Base-by-base conservation (phyloP, 768 basidiomycete genomes). In the Floccularia luteovirens region DNA sequence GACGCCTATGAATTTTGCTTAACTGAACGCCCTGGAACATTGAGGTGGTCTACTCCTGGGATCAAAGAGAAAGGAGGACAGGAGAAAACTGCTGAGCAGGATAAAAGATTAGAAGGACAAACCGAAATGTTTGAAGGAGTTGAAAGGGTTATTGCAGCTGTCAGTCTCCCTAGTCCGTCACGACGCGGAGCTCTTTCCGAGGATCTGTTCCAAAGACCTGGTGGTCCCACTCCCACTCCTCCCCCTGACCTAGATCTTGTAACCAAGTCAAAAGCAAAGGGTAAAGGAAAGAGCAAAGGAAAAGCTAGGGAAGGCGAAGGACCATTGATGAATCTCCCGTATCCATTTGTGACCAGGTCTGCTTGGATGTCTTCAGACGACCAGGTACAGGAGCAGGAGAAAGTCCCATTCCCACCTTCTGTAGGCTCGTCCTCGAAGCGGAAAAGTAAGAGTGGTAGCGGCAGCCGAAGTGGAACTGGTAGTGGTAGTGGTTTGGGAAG, bases 1-100 rank as follows among this genome's bases (percentile, higher is more conserved):
- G 86, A 87, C 40, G 82, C 83, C 0, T 90, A 77, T 52, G 85
- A 91, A 47, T 83, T 91, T 48, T 93, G 91, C 53, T 59, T 75
- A 21, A 66, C 62, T 5, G 51, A 59, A 3, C 57, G 54, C 10
- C 58, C 56, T 10, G n/a, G n/a, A n/a, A 42, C 53, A 8, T 42
- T 57, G 17, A 51, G 64, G 1, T 69, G 66, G 66, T 48, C 47
- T 53, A 57, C 34, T 50, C 49, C 43, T 47, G 55, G 42, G 33
- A 62, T 61, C 53, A 43, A 50, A 47, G 44, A 58, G 34, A 38
- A 42, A 43, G 32, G 50, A 42, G 51, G 65, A 49, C 56, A 54
- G 48, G 57, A 60, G 39, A n/a, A n/a, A n/a, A n/a, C n/a, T n/a
- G n/a, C n/a, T n/a, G n/a, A n/a, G n/a, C n/a, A n/a, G n/a, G n/a